Evolutionary conservation across 257 asterid species (phyloP).

Genomic region (Solanum bulbocastanum): DNA sequence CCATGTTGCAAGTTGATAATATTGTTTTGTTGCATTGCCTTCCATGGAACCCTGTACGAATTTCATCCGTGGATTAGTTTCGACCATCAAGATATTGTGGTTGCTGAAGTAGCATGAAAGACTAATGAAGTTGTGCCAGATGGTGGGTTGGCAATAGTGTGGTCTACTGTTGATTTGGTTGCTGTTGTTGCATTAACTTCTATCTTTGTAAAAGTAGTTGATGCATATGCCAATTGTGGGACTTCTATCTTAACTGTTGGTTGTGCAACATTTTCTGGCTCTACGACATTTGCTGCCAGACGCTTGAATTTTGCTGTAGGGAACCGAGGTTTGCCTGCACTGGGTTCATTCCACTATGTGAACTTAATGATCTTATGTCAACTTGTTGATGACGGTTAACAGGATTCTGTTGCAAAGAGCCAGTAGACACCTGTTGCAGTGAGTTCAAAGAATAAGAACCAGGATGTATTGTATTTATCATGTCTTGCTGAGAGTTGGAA

Average conservation of each 20-base stretch:
- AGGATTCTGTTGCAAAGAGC: slow-evolving; percentile 63
- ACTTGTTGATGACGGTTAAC: slow-evolving; percentile 57
- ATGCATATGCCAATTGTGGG: not conserved
- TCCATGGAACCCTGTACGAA: too few relatives aligned
- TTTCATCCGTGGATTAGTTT: too few relatives aligned
- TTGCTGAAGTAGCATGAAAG: too few relatives aligned
- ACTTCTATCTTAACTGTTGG: not conserved
- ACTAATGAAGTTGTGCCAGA: too few relatives aligned
- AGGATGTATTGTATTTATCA: slow-evolving; percentile 49
- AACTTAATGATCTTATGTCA: slow-evolving; percentile 44
- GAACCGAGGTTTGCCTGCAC: slow-evolving; percentile 49
- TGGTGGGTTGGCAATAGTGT: too few relatives aligned
- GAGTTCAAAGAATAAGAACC: slow-evolving; percentile 51
- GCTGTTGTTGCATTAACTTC: slow-evolving; percentile 54
- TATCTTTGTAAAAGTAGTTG: slow-evolving; percentile 48
- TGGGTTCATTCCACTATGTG: slow-evolving; percentile 44
- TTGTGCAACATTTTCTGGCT: not conserved
- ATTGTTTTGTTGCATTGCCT: too few relatives aligned
- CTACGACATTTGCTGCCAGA: slow-evolving; percentile 7
- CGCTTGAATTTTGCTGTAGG: slow-evolving; percentile 19
- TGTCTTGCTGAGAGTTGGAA: too few relatives aligned
- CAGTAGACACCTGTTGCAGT: slow-evolving; percentile 61
- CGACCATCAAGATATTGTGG: too few relatives aligned
- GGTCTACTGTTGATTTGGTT: not conserved
- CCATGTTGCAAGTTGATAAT: too few relatives aligned